Percentiles rank a stretch among this genome's conserved stretches.
These are phyloP conservation scores for Coniochaeta sp. DNA, from an alignment of 2,329 filamentous ascomycete species.

Conservation along the genomic window DNA sequence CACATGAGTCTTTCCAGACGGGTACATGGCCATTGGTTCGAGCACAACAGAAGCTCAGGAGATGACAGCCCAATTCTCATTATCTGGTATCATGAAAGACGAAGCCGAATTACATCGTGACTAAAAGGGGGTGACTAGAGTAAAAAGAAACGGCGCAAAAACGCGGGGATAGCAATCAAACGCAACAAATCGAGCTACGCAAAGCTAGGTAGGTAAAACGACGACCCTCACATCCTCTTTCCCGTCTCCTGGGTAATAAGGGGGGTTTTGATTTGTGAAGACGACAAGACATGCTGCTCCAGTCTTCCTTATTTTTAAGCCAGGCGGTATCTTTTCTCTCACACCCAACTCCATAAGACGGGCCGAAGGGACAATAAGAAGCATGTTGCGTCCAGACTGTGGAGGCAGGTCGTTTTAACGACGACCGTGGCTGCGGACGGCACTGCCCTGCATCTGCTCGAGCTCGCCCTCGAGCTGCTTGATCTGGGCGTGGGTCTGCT, in stretches of 20 bases:
- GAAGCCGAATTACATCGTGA: constrained; percentile 40
- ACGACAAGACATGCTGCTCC: not conserved
- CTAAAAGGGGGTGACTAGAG: constrained; percentile 28
- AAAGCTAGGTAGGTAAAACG: not conserved
- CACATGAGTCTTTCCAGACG: not conserved
- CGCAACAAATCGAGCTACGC: constrained; percentile 8
- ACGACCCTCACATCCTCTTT: constrained; percentile 2
- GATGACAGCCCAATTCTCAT: constrained; percentile 28
- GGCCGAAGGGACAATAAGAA: not conserved
- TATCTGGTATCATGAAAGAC: constrained; percentile 42
- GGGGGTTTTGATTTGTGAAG: not conserved
- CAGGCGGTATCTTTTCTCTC: not conserved
- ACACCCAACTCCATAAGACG: not conserved
- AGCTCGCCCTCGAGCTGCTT: constrained; percentile 89
- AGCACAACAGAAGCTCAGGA: not conserved
- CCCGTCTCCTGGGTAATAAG: not conserved
- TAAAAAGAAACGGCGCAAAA: constrained; percentile 20
- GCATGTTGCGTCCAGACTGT: not conserved
- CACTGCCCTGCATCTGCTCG: constrained; percentile 84
- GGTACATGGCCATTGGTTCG: not conserved
- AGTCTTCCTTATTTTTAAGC: not conserved
- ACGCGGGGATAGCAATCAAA: constrained; percentile 13
- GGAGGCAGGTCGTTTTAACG: constrained; percentile 52
- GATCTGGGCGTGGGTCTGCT: constrained; percentile 92
- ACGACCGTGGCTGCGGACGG: constrained; percentile 86